phyloP scores from a whole-genome alignment of 1,284 basidiomycete genomes.

The Wallemia hederae region DNA sequence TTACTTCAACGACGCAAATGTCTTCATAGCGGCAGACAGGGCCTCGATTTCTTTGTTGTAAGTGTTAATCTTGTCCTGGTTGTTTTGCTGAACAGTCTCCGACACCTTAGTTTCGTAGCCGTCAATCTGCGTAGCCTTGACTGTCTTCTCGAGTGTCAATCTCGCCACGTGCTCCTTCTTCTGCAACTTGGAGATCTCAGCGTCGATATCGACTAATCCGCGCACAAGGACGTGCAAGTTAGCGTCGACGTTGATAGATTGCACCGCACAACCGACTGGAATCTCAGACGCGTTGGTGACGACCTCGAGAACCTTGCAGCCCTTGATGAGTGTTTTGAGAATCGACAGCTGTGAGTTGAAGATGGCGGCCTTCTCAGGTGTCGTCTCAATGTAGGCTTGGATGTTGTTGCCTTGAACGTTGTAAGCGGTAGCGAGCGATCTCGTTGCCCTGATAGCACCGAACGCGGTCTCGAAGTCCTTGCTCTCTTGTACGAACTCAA shows the following conservation, averaged over 20 bases:
- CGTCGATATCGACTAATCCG: conserved; percentile 53
- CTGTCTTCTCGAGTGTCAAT: conserved; percentile 40
- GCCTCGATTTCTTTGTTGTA: conserved; percentile 16
- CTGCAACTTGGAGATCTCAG: conserved; percentile 55
- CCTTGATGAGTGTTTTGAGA: conserved; percentile 60
- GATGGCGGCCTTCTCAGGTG: conserved; percentile 32
- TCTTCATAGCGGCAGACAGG: conserved; percentile 15
- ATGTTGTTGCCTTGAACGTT: conserved; percentile 67
- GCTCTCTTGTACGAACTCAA: conserved; percentile 43
- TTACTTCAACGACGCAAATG: conserved; percentile 13
- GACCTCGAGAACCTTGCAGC: conserved; percentile 41
- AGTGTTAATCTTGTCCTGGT: conserved; percentile 41
- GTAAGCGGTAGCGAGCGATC: conserved; percentile 72
- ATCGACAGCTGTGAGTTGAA: conserved; percentile 44
- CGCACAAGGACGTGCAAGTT: conserved; percentile 55
- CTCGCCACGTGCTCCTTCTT: conserved; percentile 51
- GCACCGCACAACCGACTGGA: conserved; percentile 63
- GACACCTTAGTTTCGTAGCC: conserved; percentile 56
- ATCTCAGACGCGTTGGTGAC: conserved; percentile 28
- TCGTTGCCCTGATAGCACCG: conserved; percentile 40
- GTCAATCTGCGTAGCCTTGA: conserved; percentile 36
- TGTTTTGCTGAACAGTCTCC: conserved; percentile 36
- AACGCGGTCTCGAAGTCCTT: conserved; percentile 69
- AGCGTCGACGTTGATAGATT: conserved; percentile 42
- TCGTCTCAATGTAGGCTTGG: conserved; percentile 44